Base-by-base conservation (phyloP, 352 stramenopile genomes). In the Globisporangium recalcitrans region DNA sequence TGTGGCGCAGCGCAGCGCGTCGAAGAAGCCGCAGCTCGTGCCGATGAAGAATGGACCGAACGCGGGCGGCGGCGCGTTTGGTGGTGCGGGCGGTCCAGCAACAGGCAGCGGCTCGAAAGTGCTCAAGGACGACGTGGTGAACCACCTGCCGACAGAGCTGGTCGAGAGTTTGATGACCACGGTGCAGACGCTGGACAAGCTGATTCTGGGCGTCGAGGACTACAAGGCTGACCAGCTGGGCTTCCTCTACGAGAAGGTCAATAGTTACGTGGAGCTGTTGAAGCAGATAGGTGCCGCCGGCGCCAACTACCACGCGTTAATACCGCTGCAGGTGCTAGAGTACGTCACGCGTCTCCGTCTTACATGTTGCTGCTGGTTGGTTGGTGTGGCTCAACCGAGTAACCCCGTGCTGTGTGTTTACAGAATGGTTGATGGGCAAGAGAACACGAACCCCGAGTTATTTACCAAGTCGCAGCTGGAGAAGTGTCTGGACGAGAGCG, bases 381-480 rank as follows among this genome's bases (percentile, higher is more conserved):
- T 3, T 42, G 40, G 44, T 36, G 16, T 44, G 38, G 14, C 10
- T 44, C 31, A 14, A 24, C 1, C 6, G 16, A 46, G 27, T 58
- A 10, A 9, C 19, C 1, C 11, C 19, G 4, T 21, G 11, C 58
- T 67, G 36, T 44, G 26, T 24, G 22, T 8, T n/a, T 38, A 24
- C 58, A 85, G 72, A 55, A 82, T 79, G 71, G 60, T 90, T 59
- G 77, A 87, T 52, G 67, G 63, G 4, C 54, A 83, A 40, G 66
- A 82, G 38, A 71, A 74, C 14, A 85, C 75, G 5, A 90, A 90
- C 57, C 81, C 78, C 7, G 81, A 90, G 62, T 67, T 88, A 14
- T 88, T 81, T 60, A 90, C 81, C 0, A 86, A 85, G 64, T 31
- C 62, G 47, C 78, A 88, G 65, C 49, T 90, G 52, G 78, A 90